Conservation (phyloP, 306 rosid genomes). For the Abrus precatorius region DNA sequence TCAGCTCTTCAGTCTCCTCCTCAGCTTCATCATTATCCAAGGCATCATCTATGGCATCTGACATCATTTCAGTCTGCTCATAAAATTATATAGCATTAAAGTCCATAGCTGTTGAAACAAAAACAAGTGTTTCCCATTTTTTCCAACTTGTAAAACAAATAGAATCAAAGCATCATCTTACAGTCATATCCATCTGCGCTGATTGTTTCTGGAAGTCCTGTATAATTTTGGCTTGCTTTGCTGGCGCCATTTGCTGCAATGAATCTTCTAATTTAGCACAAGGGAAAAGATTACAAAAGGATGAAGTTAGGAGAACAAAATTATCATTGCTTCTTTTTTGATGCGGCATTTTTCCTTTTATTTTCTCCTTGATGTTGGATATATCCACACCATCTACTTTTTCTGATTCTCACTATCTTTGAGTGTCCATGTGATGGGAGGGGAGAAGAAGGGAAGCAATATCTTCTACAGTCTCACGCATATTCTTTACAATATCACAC, state of each 20-base stretch:
- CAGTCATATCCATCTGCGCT: slow-evolving; percentile 99
- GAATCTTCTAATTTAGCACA: slow-evolving; percentile 47
- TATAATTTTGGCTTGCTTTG: slow-evolving; percentile 82
- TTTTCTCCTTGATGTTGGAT: slow-evolving; percentile 23
- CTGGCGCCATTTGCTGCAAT: slow-evolving; percentile 96
- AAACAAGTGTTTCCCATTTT: slow-evolving; percentile 19
- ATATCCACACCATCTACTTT: slow-evolving; percentile 12
- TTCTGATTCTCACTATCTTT: slow-evolving; percentile 13
- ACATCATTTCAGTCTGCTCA: slow-evolving; percentile 98
- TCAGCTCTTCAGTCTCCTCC: slow-evolving; percentile 95
- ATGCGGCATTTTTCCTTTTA: slow-evolving; percentile 29
- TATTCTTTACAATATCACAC: not conserved
- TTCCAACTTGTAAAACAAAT: slow-evolving; percentile 18
- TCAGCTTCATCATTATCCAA: slow-evolving; percentile 95
- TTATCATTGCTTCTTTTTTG: slow-evolving; percentile 17
- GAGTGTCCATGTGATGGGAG: not conserved
- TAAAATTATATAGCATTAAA: slow-evolving; percentile 39
- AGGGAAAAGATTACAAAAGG: not conserved
- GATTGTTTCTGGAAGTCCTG: slow-evolving; percentile 94
- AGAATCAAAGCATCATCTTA: slow-evolving; percentile 60
- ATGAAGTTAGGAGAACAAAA: slow-evolving; percentile 30
- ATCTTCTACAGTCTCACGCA: slow-evolving; percentile 4
- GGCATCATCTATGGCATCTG: slow-evolving; percentile 94
- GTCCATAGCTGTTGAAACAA: slow-evolving; percentile 37
- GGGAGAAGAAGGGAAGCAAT: slow-evolving; percentile 2